A percentile compares a stretch with the other conserved stretches of the same genome.
Conservation (phyloP, 2,329 filamentous ascomycete species). For the Zarea fungicola region DNA sequence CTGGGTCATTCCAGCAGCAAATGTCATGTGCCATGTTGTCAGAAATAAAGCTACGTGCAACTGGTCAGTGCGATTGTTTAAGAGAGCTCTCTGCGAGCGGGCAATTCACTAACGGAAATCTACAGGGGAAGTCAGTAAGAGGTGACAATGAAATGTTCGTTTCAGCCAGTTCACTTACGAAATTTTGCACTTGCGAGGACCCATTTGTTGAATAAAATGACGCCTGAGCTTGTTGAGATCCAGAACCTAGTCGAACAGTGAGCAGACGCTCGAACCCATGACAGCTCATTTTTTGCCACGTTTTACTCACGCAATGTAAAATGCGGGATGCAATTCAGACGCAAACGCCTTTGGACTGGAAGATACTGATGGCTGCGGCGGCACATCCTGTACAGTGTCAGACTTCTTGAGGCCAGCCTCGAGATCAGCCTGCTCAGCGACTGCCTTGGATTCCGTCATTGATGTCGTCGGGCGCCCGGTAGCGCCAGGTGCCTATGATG, state of each 20-base stretch:
- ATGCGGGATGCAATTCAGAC: slow-evolving; percentile 3
- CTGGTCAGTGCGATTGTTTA: slow-evolving; percentile 32
- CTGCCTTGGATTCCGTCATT: background rate
- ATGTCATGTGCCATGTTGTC: slow-evolving; percentile 92
- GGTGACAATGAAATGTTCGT: too few relatives aligned
- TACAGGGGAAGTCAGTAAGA: background rate
- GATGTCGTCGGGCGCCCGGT: background rate
- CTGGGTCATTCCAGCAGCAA: slow-evolving; percentile 93
- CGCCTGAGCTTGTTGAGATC: slow-evolving; percentile 87
- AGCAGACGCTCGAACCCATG: background rate
- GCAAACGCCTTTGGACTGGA: background rate
- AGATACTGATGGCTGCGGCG: background rate
- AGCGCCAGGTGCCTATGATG: too few relatives aligned
- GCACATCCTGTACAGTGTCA: background rate
- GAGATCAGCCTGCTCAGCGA: background rate
- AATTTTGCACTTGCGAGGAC: slow-evolving; percentile 83
- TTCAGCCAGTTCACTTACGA: slow-evolving; percentile 34
- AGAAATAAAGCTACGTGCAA: slow-evolving; percentile 44
- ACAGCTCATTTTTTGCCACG: background rate
- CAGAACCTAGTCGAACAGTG: slow-evolving; percentile 42
- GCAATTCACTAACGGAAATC: background rate
- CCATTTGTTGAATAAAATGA: slow-evolving; percentile 99
- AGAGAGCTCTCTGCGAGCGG: slow-evolving; percentile 52
- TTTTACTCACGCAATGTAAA: slow-evolving; percentile 1
- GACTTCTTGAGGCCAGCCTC: background rate